These are phyloP conservation scores for Colletotrichum sp. DNA, from an alignment of 2,329 filamentous ascomycete genomes.

Conservation along the genomic window DNA sequence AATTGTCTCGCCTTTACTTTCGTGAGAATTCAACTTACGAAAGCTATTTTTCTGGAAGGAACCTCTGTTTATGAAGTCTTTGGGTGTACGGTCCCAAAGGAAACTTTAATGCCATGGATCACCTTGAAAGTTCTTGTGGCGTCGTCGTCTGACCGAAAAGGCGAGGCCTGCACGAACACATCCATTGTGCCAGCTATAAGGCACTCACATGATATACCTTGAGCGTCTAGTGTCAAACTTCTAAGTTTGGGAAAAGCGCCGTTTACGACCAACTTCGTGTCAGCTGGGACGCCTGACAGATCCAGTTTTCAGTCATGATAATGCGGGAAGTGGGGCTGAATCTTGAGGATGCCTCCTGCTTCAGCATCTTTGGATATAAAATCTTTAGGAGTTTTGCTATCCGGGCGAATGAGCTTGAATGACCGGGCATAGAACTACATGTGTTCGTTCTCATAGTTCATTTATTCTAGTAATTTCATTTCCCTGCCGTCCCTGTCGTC, in stretches of 20 bases:
- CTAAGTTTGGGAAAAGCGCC: not conserved
- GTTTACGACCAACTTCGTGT: not conserved
- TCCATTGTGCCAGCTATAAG: rapidly evolving
- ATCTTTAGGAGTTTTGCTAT: not conserved
- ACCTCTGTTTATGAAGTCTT: not conserved
- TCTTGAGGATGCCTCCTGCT: not conserved
- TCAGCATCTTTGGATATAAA: not conserved
- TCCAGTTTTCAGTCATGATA: not conserved
- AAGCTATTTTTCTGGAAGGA: not conserved
- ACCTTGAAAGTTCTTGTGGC: not conserved
- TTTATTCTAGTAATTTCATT: too few species aligned
- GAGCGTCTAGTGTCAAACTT: not conserved
- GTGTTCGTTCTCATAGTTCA: rapidly evolving
- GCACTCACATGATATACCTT: not conserved
- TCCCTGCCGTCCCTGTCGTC: too few species aligned
- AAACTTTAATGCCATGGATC: not conserved
- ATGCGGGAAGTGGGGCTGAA: not conserved
- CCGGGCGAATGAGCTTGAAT: not conserved
- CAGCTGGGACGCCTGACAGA: not conserved
- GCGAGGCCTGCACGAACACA: not conserved
- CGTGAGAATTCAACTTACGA: not conserved
- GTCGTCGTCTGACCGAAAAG: not conserved
- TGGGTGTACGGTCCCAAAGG: not conserved
- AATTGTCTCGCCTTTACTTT: not conserved
- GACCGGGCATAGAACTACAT: rapidly evolving